A percentile compares a stretch with the other conserved stretches of the same genome.
Conservation (phyloP, 2,329 filamentous ascomycete species). For the Diaporthe capsici region DNA sequence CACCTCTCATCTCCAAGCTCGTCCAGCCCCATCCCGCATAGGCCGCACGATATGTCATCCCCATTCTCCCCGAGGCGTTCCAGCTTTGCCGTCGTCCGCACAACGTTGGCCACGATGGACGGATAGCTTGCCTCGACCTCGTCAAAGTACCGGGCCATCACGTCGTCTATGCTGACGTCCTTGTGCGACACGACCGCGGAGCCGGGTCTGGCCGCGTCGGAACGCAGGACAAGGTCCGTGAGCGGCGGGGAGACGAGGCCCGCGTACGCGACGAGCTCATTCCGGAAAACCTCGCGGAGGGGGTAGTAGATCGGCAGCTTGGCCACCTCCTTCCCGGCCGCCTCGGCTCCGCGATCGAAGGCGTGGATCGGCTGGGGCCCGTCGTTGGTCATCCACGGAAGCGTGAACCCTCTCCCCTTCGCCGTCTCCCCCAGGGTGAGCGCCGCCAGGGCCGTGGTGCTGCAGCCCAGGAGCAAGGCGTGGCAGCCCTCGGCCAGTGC, state of each 20-base stretch:
- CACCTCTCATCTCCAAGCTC: slow-evolving; percentile 74
- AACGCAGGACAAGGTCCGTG: slow-evolving; percentile 59
- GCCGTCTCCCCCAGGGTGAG: slow-evolving; percentile 89
- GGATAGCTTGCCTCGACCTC: slow-evolving; percentile 89
- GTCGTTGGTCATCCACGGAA: slow-evolving; percentile 88
- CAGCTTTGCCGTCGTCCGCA: slow-evolving; percentile 90
- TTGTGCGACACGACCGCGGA: slow-evolving; percentile 72
- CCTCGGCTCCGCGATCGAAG: slow-evolving; percentile 29
- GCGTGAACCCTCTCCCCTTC: slow-evolving; percentile 87
- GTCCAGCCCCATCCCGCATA: slow-evolving; percentile 79
- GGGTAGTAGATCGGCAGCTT: slow-evolving; percentile 77
- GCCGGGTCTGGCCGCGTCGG: slow-evolving; percentile 47
- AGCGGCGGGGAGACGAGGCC: slow-evolving; percentile 67
- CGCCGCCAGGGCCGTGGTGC: slow-evolving; percentile 88
- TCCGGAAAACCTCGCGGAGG: slow-evolving; percentile 85
- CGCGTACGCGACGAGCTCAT: slow-evolving; percentile 81
- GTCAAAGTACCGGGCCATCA: slow-evolving; percentile 91
- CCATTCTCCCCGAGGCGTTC: slow-evolving; percentile 59
- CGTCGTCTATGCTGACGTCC: slow-evolving; percentile 89
- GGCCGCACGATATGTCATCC: slow-evolving; percentile 64
- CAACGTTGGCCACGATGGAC: slow-evolving; percentile 94
- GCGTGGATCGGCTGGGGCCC: slow-evolving; percentile 63
- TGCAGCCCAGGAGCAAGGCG: slow-evolving; percentile 85
- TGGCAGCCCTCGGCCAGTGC: slow-evolving; percentile 74
- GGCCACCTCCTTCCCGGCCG: background rate